These are phyloP conservation scores for Wickerhamiella allomyrinae DNA, from an alignment of 805 yeast species.

Conservation along the genomic window DNA sequence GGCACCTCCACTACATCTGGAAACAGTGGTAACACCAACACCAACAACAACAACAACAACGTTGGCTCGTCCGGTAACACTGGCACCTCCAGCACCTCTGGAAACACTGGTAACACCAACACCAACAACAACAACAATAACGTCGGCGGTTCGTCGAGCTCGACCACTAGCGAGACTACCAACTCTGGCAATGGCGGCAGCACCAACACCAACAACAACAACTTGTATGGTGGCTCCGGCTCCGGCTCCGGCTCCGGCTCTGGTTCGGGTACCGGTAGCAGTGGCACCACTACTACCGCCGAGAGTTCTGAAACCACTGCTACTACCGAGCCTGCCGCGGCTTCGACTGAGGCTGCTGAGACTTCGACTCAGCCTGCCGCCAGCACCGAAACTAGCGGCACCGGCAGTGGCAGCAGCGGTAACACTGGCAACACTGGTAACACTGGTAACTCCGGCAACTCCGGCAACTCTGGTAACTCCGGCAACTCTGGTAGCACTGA, in stretches of 20 bases:
- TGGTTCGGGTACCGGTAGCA: neutral
- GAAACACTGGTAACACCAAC: neutral
- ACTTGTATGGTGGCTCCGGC: neutral
- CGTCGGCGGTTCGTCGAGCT: neutral
- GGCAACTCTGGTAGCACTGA: constrained; percentile 1
- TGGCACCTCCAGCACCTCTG: neutral
- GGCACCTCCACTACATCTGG: neutral
- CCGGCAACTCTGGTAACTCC: neutral
- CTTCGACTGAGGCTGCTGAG: too few species aligned
- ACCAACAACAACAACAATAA: neutral
- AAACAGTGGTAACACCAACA: neutral
- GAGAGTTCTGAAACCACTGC: neutral
- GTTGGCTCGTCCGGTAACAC: neutral
- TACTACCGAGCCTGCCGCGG: constrained; percentile 3
- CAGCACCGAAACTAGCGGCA: neutral
- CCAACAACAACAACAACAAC: neutral
- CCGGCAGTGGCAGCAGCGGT: too few species aligned
- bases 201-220: neutral
- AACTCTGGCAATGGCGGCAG: neutral
- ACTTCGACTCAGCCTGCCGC: neutral
- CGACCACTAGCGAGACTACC: neutral
- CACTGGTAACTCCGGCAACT: neutral
- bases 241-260: neutral
- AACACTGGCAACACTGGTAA: neutral
- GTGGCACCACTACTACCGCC: neutral